Base-by-base conservation (phyloP, 257 asterid species). In the Solanum gandarillasii region DNA sequence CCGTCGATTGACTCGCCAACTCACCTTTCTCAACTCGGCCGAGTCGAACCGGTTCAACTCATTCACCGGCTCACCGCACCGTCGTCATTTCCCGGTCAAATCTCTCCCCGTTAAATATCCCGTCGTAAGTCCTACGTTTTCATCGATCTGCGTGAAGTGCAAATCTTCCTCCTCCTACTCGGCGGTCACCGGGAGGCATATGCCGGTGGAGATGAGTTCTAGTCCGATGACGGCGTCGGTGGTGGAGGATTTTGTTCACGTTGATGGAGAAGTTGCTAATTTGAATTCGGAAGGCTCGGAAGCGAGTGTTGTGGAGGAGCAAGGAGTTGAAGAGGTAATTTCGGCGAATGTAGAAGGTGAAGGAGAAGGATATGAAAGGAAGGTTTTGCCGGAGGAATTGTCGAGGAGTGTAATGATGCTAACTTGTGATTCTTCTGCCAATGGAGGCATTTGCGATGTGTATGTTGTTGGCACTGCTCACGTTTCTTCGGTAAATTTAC, bases 401-500 rank as follows among this genome's bases (percentile, higher is more conserved):
- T 89, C 93, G 46, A 90, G 87, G 90, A 93, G 94, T 70, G 94
- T 88, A 86, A 88, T 94, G 91, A 91, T 83, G 88, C 94, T 97
- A 52, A 93, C 90, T 27, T 95, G 99, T 84, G 98, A 94, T 6
- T 94, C 98, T 74, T 9, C 93, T 21, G 96, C 94, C 2, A 94
- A 91, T 4, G 95, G 96, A 38, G 98, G 98, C 86, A 87, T 93
- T 86, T 95, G 98, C 87, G 96, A 97, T 88, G 96, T 97, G 65
- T 95, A 95, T 91, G 83, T 97, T 86, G 95, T 97, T 60, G 98
- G 99, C 60, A 97, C 98, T 18, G 98, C 98, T 29, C 98, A 97
- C 88, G 98, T 95, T 87, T 95, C 99, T 60, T 68, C 90, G 95
- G 98, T 96, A 92, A 81, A 76, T 67, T 34, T 8, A 48, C 16